These are phyloP conservation scores for Mitragyna speciosa DNA, from an alignment of 257 asterid genomes.

Conservation along the genomic window DNA sequence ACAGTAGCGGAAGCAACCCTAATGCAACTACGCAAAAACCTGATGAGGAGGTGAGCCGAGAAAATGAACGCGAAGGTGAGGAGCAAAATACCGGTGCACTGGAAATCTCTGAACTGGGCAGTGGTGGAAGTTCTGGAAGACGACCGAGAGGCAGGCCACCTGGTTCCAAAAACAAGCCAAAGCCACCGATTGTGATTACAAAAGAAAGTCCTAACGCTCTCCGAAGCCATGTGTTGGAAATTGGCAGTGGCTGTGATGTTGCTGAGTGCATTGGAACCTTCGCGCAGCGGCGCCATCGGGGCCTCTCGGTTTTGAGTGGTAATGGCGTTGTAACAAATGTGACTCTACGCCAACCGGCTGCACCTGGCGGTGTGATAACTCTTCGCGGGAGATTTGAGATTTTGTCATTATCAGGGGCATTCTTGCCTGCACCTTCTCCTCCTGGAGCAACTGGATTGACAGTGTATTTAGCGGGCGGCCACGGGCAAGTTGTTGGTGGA, in stretches of 20 bases:
- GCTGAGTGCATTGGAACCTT: constrained; percentile 53
- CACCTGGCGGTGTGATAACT: constrained; percentile 49
- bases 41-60: constrained; percentile 34
- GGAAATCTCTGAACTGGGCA: constrained; percentile 47
- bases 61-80: constrained; percentile 27
- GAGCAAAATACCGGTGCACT: constrained; percentile 46
- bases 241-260: constrained; percentile 57
- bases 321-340: constrained; percentile 63
- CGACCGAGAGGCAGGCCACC: constrained; percentile 72
- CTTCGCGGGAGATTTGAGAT: constrained; percentile 75
- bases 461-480: constrained; percentile 72
- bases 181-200: constrained; percentile 62
- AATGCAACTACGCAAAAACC: constrained; percentile 33
- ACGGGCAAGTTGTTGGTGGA: constrained; percentile 84
- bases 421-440: constrained; percentile 63
- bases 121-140: constrained; percentile 49
- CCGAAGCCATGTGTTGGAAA: constrained; percentile 71
- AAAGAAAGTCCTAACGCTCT: constrained; percentile 78
- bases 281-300: constrained; percentile 60
- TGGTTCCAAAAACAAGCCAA: constrained; percentile 71
- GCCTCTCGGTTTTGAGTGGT: constrained; percentile 73
- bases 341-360: constrained; percentile 58
- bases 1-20: constrained; percentile 48
- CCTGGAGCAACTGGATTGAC: constrained; percentile 61
- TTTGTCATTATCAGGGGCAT: constrained; percentile 66